Evolutionary conservation across 2,329 filamentous ascomycete species (phyloP).

Genomic region (Talaromyces sp.): DNA sequence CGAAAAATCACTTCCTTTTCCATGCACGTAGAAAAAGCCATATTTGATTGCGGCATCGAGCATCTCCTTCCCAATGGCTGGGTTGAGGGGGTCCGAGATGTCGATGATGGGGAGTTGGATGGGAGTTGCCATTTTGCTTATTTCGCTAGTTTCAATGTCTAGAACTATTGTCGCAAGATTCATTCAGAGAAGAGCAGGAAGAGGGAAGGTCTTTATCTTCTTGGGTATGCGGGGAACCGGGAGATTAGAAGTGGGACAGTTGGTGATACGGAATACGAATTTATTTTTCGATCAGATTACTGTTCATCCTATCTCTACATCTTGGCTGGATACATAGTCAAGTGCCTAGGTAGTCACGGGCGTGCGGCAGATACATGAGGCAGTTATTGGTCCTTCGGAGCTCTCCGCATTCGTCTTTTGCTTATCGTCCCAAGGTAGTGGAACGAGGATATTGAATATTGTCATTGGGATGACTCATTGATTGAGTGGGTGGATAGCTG

Average conservation of each 20-base stretch:
- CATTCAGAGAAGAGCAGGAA: not conserved
- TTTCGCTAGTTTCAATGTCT: constrained; percentile 15
- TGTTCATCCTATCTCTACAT: too few species aligned
- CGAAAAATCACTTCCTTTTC: constrained; percentile 68
- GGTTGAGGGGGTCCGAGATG: constrained; percentile 62
- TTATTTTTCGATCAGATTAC: not conserved
- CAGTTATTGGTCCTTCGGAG: constrained; percentile 4
- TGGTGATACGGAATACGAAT: not conserved
- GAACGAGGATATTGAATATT: not conserved
- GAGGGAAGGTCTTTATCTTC: not conserved
- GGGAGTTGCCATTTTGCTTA: constrained; percentile 21
- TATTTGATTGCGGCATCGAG: constrained; percentile 77
- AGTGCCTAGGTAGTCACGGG: not conserved
- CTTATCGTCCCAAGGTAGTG: constrained; percentile 3
- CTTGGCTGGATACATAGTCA: not conserved
- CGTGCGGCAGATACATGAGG: not conserved
- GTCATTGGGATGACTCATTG: constrained; percentile 5
- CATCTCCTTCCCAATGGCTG: constrained; percentile 63
- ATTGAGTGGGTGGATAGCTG: constrained; percentile 1
- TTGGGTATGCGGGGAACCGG: constrained; percentile 7
- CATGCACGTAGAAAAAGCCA: constrained; percentile 88
- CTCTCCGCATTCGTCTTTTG: constrained; percentile 12
- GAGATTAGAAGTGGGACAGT: constrained; percentile 4
- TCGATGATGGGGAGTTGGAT: constrained; percentile 76
- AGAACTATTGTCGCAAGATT: constrained; percentile 24